Conservation (phyloP, 352 stramenopile genomes). For the Globisporangium acanthophoron region DNA sequence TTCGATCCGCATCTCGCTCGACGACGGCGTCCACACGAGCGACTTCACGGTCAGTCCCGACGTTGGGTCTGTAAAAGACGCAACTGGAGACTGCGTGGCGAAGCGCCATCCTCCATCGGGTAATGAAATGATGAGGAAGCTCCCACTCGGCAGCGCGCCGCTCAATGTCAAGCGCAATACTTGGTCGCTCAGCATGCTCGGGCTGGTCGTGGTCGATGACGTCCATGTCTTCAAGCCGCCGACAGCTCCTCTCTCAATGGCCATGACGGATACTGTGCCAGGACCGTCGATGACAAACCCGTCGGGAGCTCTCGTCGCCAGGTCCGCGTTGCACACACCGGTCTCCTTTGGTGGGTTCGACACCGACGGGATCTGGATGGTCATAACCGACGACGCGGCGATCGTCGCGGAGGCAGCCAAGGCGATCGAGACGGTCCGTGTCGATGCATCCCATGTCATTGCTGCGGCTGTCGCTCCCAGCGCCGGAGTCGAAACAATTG, state of each 20-base stretch:
- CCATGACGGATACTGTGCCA: constrained; percentile 32
- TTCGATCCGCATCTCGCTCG: constrained; percentile 25
- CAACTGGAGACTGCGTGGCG: constrained; percentile 9
- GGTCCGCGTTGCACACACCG: constrained; percentile 27
- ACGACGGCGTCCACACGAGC: constrained; percentile 22
- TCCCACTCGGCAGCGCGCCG: constrained; percentile 45
- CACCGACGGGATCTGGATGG: constrained; percentile 26
- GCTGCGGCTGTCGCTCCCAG: constrained; percentile 20
- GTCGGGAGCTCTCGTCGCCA: constrained; percentile 31
- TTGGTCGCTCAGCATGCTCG: constrained; percentile 54
- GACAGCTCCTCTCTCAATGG: constrained; percentile 30
- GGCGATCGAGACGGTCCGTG: constrained; percentile 26
- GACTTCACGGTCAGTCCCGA: constrained; percentile 27
- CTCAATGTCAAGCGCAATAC: constrained; percentile 32
- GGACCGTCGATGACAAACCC: constrained; percentile 43
- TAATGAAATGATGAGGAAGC: constrained; percentile 31
- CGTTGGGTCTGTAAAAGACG: constrained; percentile 25
- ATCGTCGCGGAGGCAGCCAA: constrained; percentile 21
- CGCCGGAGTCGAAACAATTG: constrained; percentile 27
- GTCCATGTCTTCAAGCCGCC: constrained; percentile 29
- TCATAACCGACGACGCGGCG: constrained; percentile 22
- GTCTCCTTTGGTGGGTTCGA: constrained; percentile 54
- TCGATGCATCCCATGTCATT: constrained; percentile 26
- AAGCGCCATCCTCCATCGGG: constrained; percentile 38
- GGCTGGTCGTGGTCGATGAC: constrained; percentile 30